phyloP scores from a whole-genome alignment of 768 basidiomycete species.

The Kwoniella heveanensis region DNA sequence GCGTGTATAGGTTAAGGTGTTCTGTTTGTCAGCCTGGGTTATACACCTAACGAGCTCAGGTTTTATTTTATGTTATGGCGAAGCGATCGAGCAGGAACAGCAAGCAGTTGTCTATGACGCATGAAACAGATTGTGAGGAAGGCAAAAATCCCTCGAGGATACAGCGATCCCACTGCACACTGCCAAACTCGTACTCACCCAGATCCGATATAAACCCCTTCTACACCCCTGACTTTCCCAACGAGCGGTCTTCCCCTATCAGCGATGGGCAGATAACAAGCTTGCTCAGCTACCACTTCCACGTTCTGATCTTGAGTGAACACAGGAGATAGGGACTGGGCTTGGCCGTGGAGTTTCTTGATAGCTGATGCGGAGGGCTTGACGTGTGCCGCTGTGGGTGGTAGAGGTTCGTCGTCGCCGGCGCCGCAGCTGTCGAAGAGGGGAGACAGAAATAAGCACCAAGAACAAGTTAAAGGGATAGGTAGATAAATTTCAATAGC shows the following conservation, averaged over 20 bases:
- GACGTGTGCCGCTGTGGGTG: conserved; percentile 72
- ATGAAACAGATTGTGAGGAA: too few relatives aligned
- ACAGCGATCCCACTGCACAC: neutral
- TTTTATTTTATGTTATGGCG: too few relatives aligned
- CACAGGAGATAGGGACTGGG: conserved; percentile 50
- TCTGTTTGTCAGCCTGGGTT: too few relatives aligned
- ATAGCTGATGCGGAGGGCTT: conserved; percentile 64
- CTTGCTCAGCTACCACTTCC: conserved; percentile 64
- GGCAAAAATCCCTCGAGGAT: neutral
- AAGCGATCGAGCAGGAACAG: too few relatives aligned
- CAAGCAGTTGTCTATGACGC: too few relatives aligned
- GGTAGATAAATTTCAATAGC: too few relatives aligned
- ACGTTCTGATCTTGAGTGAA: conserved; percentile 58
- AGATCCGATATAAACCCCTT: conserved; percentile 70
- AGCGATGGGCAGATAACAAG: conserved; percentile 74
- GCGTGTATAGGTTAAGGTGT: neutral
- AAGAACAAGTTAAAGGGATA: too few relatives aligned
- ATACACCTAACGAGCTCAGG: too few relatives aligned
- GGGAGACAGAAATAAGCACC: neutral
- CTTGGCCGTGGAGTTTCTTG: conserved; percentile 57
- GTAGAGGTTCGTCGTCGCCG: conserved; percentile 72
- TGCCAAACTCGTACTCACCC: conserved; percentile 67
- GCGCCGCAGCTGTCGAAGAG: conserved; percentile 70
- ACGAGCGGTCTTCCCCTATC: conserved; percentile 69
- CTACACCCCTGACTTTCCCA: conserved; percentile 65